Evolutionary conservation across 352 stramenopile species (phyloP).

Genomic region (Peronospora belbahrii): DNA sequence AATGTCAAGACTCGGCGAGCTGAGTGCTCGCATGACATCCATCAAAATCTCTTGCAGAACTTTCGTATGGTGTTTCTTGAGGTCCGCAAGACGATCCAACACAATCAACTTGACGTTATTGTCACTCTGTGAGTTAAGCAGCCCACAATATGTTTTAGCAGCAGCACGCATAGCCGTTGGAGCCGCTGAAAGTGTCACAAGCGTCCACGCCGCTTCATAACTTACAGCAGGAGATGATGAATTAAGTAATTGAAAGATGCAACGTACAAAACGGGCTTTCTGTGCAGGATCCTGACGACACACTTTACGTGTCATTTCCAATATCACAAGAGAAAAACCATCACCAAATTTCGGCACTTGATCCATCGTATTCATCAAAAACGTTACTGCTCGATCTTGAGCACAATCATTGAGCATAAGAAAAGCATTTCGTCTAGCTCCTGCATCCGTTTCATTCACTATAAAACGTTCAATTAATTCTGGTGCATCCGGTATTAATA

Average conservation of each 20-base stretch:
- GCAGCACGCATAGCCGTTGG: conserved; percentile 96
- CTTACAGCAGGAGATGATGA: conserved; percentile 86
- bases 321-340: conserved; percentile 97
- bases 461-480: conserved; percentile 97
- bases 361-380: conserved; percentile 95
- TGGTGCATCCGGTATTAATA: conserved; percentile 95
- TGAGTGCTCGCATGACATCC: conserved; percentile 97
- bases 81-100: conserved; percentile 93
- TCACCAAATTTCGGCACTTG: conserved; percentile 93
- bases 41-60: conserved; percentile 98
- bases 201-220: conserved; percentile 98
- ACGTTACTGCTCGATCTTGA: conserved; percentile 96
- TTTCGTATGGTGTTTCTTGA: conserved; percentile 97
- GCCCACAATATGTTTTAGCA: conserved; percentile 94
- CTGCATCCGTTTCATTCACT: conserved; percentile 90
- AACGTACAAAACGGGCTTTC: conserved; percentile 98
- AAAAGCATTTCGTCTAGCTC: conserved; percentile 95
- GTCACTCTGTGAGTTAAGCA: conserved; percentile 98
- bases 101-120: conserved; percentile 99
- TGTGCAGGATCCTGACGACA: conserved; percentile 96
- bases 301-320: conserved; percentile 98
- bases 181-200: conserved; percentile 96
- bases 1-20: conserved; percentile 96
- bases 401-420: conserved; percentile 99
- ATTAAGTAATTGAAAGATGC: conserved; percentile 97